Base-by-base conservation (phyloP, 148 eudicot species). In the Silene conica region DNA sequence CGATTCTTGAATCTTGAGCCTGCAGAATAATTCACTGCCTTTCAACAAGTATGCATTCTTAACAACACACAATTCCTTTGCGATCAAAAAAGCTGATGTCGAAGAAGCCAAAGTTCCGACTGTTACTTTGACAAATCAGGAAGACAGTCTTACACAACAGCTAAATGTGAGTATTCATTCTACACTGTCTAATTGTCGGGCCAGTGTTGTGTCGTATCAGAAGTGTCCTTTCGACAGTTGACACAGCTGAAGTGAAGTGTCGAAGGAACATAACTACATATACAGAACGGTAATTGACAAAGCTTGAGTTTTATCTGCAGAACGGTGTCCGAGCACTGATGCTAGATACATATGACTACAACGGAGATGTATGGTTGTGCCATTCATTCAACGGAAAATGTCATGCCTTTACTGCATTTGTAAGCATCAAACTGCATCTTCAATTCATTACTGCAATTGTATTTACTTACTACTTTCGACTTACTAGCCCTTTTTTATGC, bases 11-110 rank as follows among this genome's bases (percentile, higher is more conserved):
- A n/a, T 66, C 31, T 64, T 54, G 21, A 25, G 31, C 52, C 22
- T 69, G 0, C 77, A 91, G 97, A 89, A 89, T 62, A 84, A 84
- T 75, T 87, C 98, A 28, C 73, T 92, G 10, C 96, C 98, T 14
- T 92, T 86, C 87, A 92, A 92, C 90, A 89, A 89, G 78, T 92
- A 89, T 59, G 89, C 98, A 54, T 92, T 85, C 67, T 82, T 92
- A 86, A 85, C 98, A 54, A 87, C 93, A 52, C 98, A 92, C 76
- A 92, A 92, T 65, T 77, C 98, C 25, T 90, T 77, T 64, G 92
- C 96, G 0, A 90, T 89, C 31, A 85, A 83, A 13, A 87, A 83
- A 13, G 88, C 83, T 38, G 86, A 79, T 74, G 74, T 72, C 66
- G 73, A 79, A 31, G 84, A 67, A 19, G 77, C 72, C 9, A 85